phyloP scores from a whole-genome alignment of 2,329 filamentous ascomycete species.

The Trichoderma asperellum region DNA sequence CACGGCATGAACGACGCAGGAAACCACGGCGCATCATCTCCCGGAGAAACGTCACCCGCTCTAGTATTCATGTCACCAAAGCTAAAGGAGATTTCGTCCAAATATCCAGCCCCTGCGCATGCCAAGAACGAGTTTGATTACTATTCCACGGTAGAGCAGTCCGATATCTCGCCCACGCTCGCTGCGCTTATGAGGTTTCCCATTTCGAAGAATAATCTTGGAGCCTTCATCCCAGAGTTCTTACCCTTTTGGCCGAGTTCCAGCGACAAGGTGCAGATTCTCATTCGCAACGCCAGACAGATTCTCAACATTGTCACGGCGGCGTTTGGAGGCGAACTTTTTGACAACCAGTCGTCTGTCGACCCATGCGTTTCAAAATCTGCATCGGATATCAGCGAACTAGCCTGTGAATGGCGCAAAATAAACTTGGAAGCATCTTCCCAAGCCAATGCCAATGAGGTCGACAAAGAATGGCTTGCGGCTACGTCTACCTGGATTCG shows the following conservation, averaged over 20 bases:
- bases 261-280: constrained; percentile 65
- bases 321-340: constrained; percentile 62
- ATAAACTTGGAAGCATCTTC: constrained; percentile 37
- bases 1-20: constrained; percentile 99
- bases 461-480: constrained; percentile 48
- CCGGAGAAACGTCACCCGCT: constrained; percentile 92
- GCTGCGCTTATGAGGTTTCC: constrained; percentile 87
- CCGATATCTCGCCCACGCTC: constrained; percentile 88
- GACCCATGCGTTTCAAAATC: constrained; percentile 45
- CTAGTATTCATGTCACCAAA: constrained; percentile 90
- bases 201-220: constrained; percentile 85
- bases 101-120: constrained; percentile 56
- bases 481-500: constrained; percentile 65
- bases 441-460: constrained; percentile 33
- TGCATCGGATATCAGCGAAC: constrained; percentile 53
- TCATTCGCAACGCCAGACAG: constrained; percentile 79
- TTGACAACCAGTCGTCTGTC: constrained; percentile 41
- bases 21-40: constrained; percentile 92
- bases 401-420: constrained; percentile 70
- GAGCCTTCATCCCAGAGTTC: constrained; percentile 80
- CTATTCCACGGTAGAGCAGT: constrained; percentile 87
- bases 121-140: constrained; percentile 76
- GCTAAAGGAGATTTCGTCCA: constrained; percentile 60
- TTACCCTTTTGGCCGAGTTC: constrained; percentile 69
- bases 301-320: constrained; percentile 77